phyloP scores from a whole-genome alignment of 2,329 filamentous ascomycete genomes.

The Claviceps monticola region DNA sequence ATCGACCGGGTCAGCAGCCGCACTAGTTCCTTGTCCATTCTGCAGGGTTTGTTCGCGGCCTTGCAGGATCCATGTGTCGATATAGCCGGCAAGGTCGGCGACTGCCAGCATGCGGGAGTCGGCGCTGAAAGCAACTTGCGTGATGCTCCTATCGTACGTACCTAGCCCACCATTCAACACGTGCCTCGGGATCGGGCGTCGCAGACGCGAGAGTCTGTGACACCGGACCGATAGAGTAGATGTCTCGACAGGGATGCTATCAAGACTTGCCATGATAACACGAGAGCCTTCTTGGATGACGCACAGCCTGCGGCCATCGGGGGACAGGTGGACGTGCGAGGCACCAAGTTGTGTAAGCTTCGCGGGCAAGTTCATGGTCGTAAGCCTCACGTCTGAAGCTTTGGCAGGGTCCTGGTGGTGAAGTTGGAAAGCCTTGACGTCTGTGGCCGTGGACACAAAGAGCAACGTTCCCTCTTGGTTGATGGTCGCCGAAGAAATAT shows the following conservation, averaged over 20 bases:
- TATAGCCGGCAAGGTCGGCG: slow-evolving; percentile 68
- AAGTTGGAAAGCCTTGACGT: slow-evolving; percentile 66
- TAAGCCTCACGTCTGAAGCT: slow-evolving; percentile 50
- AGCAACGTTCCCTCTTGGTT: slow-evolving; percentile 60
- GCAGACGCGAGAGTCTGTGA: slow-evolving; percentile 37
- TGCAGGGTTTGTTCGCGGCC: slow-evolving; percentile 17
- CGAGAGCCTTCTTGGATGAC: slow-evolving; percentile 47
- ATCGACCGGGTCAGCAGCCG: slow-evolving; percentile 18
- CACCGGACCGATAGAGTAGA: slow-evolving; percentile 18
- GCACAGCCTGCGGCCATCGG: slow-evolving; percentile 55
- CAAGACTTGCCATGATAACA: slow-evolving; percentile 31
- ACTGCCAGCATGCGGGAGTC: slow-evolving; percentile 68
- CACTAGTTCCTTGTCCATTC: slow-evolving; percentile 19
- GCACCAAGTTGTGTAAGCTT: slow-evolving; percentile 49
- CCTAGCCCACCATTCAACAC: slow-evolving; percentile 52
- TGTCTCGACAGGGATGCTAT: slow-evolving; percentile 7
- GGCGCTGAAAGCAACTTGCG: slow-evolving; percentile 61
- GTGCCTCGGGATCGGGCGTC: slow-evolving; percentile 39
- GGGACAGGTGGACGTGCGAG: slow-evolving; percentile 53
- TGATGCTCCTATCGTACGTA: slow-evolving; percentile 64
- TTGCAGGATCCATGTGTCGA: slow-evolving; percentile 74
- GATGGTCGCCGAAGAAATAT: slow-evolving; percentile 62
- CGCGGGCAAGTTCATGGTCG: slow-evolving; percentile 52
- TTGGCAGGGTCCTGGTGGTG: slow-evolving; percentile 34
- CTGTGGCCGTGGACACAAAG: slow-evolving; percentile 58